Percentiles rank a stretch among this genome's conserved stretches.
These are phyloP conservation scores for Lolium multiflorum DNA, from an alignment of 176 grass and related monocot species.

Conservation along the genomic window DNA sequence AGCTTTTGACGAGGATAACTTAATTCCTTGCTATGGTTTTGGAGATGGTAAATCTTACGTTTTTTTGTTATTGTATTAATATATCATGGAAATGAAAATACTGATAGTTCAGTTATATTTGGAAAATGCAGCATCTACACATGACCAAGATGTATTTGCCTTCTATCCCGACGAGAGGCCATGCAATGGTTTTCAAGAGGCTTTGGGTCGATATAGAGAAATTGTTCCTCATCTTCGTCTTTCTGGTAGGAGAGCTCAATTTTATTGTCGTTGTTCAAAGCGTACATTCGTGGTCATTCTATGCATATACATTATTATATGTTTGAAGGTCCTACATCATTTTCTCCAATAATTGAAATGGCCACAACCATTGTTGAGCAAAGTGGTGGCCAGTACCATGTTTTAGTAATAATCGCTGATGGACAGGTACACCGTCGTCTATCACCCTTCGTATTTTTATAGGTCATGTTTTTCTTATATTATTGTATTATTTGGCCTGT, in stretches of 20 bases:
- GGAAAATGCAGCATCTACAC: constrained; percentile 71
- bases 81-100: not conserved
- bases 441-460: not conserved
- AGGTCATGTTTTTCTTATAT: constrained; percentile 18
- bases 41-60: constrained; percentile 76
- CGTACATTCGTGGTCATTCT: not conserved
- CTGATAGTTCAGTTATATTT: constrained; percentile 39
- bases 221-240: constrained; percentile 78
- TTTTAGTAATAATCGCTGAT: constrained; percentile 89
- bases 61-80: constrained; percentile 12
- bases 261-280: constrained; percentile 30
- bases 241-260: constrained; percentile 61
- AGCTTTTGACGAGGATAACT: constrained; percentile 90
- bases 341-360: constrained; percentile 94
- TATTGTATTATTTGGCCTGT: constrained; percentile 10
- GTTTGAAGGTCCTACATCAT: constrained; percentile 90
- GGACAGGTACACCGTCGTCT: constrained; percentile 69
- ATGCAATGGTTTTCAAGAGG: constrained; percentile 85
- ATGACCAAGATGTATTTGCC: constrained; percentile 87
- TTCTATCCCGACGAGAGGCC: constrained; percentile 78
- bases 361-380: constrained; percentile 88
- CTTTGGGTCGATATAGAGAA: constrained; percentile 79
- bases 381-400: constrained; percentile 94
- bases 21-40: constrained; percentile 97
- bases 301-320: constrained; percentile 26